Base-by-base conservation (phyloP, 257 asterid genomes). In the Jacaranda mimosifolia region DNA sequence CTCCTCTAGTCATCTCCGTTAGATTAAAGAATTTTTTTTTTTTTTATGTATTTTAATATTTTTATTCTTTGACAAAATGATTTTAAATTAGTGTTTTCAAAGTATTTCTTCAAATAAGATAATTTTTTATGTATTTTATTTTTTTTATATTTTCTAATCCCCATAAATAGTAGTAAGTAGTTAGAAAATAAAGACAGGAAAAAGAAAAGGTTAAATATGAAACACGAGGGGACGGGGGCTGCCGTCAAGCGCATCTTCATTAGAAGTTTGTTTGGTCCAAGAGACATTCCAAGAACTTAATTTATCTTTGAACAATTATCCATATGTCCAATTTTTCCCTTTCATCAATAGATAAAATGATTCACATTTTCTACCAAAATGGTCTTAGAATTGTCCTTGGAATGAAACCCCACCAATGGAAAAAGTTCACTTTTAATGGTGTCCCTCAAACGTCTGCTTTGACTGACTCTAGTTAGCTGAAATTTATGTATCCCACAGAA, bases 361-460 rank as follows among this genome's bases (percentile, higher is more conserved):
- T 26, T 26, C 32, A 26, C 32, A 26, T 26, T 26, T 63, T 7
- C 26, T 7, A 38, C 32, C 14, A 63, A 35, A n/a, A 14, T 38
- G 69, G 51, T 40, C 14, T 38, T 1, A 38, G 60, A 45, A 68
- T 1, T 51, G 49, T 51, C 74, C 49, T 32, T 1, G 74, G 51
- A 51, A 48, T 51, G 0, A 52, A 70, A 35, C 43, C 53, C 73
- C 72, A 45, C 56, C 2, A 1, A 3, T 17, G n/a, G 32, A 26
- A 0, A 49, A 49, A 32, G 26, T 19, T 70, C 15, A 6, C 36
- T 18, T 70, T 70, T 70, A 38, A 14, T 42, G 6, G 71, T 74
- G 67, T n/a, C 38, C 46, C 66, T 62, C 58, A 26, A 40, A 74
- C 72, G 9, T 48, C 12, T 36, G 7, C 3, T 73, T 67, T 73